These are phyloP conservation scores for Fraxinus dipetala DNA, from an alignment of 305 asterid species.

Conservation along the genomic window DNA sequence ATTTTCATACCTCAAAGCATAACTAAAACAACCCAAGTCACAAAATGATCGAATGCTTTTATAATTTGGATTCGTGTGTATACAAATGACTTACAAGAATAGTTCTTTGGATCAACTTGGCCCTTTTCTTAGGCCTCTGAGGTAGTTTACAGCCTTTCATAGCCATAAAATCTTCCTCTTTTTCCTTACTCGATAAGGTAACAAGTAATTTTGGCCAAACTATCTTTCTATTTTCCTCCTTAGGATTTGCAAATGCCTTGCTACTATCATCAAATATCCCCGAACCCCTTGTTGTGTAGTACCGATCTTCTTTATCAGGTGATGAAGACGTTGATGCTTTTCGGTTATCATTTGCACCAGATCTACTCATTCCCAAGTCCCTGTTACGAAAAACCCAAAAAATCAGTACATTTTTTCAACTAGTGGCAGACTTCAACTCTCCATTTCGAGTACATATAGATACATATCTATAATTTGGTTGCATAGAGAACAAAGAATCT, in stretches of 20 bases:
- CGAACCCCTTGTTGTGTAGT: slow-evolving; percentile 52
- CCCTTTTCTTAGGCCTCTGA: slow-evolving; percentile 92
- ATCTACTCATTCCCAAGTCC: slow-evolving; percentile 48
- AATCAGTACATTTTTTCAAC: neutral
- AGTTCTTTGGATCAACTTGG: slow-evolving; percentile 77
- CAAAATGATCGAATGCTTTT: neutral
- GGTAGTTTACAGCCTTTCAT: slow-evolving; percentile 92
- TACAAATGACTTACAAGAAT: slow-evolving; percentile 48
- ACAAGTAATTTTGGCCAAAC: slow-evolving; percentile 76
- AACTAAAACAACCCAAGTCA: neutral
- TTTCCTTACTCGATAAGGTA: slow-evolving; percentile 73
- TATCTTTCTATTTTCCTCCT: slow-evolving; percentile 48
- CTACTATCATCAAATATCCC: slow-evolving; percentile 48
- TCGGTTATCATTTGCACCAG: slow-evolving; percentile 35
- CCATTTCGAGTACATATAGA: neutral
- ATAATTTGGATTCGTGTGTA: neutral
- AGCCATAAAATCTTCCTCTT: slow-evolving; percentile 84
- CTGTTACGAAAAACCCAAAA: slow-evolving; percentile 23
- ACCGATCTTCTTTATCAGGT: slow-evolving; percentile 60
- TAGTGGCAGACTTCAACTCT: neutral
- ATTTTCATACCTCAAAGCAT: neutral
- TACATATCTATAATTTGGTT: neutral
- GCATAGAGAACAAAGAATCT: neutral
- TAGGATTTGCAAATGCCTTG: slow-evolving; percentile 33
- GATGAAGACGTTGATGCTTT: slow-evolving; percentile 43